Evolutionary conservation across 257 asterid species (phyloP).

Genomic region (Marsdenia floribunda): DNA sequence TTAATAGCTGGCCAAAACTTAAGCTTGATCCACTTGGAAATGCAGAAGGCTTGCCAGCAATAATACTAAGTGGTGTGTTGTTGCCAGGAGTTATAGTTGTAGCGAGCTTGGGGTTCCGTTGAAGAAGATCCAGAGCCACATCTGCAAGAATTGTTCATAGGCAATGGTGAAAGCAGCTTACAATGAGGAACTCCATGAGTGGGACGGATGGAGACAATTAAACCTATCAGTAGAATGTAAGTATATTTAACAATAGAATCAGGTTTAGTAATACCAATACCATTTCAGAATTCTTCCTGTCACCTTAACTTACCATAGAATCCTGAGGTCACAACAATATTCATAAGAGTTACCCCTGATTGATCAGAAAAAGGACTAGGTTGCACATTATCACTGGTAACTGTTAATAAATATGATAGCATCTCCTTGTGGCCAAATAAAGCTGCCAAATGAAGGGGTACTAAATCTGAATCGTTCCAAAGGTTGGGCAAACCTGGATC

Average conservation of each 20-base stretch:
- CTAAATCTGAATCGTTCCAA: conserved; percentile 16
- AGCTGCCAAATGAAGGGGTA: conserved; percentile 41
- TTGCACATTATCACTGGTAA: conserved; percentile 23
- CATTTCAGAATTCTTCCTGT: background rate
- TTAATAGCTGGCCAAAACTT: conserved; percentile 19
- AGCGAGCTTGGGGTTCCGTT: conserved; percentile 27
- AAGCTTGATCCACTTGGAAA: conserved; percentile 30
- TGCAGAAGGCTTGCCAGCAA: conserved; percentile 37
- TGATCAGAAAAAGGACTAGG: conserved; percentile 26
- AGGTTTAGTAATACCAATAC: background rate
- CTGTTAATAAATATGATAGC: conserved; percentile 25
- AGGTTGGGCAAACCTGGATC: conserved; percentile 26
- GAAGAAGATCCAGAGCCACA: conserved; percentile 34
- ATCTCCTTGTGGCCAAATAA: conserved; percentile 29
- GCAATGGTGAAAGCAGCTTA: background rate
- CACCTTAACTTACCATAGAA: conserved; percentile 33
- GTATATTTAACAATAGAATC: background rate
- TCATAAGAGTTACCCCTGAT: conserved; percentile 29
- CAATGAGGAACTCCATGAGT: background rate
- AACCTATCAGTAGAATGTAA: background rate
- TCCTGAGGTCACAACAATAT: conserved; percentile 21
- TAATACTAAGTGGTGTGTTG: conserved; percentile 30
- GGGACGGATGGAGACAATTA: background rate
- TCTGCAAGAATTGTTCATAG: conserved; percentile 22
- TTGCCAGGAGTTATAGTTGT: conserved; percentile 24